Conservation (phyloP, 2,329 filamentous ascomycete species). For the Colletotrichum truncatum region DNA sequence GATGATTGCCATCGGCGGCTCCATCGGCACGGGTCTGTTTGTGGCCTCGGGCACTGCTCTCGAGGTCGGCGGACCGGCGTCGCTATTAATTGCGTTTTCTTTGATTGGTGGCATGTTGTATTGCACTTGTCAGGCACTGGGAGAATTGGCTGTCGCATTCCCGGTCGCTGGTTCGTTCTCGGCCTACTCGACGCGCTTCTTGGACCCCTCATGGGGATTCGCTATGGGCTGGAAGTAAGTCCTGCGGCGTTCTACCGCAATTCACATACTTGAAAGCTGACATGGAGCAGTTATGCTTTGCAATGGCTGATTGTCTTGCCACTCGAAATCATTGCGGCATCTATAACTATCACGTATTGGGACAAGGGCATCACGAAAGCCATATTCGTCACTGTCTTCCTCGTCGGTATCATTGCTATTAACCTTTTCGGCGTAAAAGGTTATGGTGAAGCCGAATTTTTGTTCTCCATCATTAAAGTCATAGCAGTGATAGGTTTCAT, state of each 20-base stretch:
- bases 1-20: constrained; percentile 97
- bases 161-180: constrained; percentile 93
- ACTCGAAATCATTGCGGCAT: constrained; percentile 86
- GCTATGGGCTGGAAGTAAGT: constrained; percentile 93
- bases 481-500: constrained; percentile 89
- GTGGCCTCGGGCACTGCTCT: constrained; percentile 82
- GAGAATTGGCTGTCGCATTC: constrained; percentile 90
- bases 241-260: neutral
- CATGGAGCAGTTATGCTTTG: constrained; percentile 72
- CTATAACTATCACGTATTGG: constrained; percentile 88
- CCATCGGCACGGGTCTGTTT: constrained; percentile 90
- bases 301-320: constrained; percentile 89
- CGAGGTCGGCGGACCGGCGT: constrained; percentile 78
- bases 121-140: constrained; percentile 89
- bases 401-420: constrained; percentile 78
- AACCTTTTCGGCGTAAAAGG: constrained; percentile 90
- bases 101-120: constrained; percentile 90
- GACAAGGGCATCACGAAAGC: constrained; percentile 69
- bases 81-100: constrained; percentile 78
- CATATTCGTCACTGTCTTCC: constrained; percentile 86
- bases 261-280: neutral
- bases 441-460: constrained; percentile 90
- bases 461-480: constrained; percentile 88
- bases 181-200: constrained; percentile 88
- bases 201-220: constrained; percentile 95